Evolutionary conservation across 2,329 filamentous ascomycete species (phyloP), one percentile per base, ranked within the genome.

Genomic region (Fusarium sp.): DNA sequence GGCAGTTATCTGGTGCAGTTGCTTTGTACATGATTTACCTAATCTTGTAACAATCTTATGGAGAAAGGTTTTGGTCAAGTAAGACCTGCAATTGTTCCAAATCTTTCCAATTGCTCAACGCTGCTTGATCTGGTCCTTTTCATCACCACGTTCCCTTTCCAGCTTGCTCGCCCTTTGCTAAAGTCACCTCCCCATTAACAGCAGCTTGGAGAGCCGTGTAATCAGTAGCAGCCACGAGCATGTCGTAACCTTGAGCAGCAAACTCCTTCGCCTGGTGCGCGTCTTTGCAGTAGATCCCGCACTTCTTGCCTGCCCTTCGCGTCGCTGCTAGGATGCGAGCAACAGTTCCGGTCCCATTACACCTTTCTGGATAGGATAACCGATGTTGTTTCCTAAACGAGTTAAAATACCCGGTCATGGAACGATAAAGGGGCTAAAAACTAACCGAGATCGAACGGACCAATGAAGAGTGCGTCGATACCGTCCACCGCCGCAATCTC

Each of bases 391-490:
- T 44, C 87, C 82, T 83, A 17, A 27, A 14, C 8, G 6, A 8
- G 49, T 59, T 42, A 63, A 55, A 7, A n/a, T 27, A 17, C 20
- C 68, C n/a, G 4, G 22, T 2, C n/a, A 20, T 9, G 12, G n/a
- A 61, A 27, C 5, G 8, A 20, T 6, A 40, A 17, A 22, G 24
- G 16, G 42, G 20, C 8, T 31, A 31, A 36, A 29, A 20, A 7
- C 35, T 24, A 73, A 71, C 88, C 91, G 46, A 92, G 84, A 75
- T 92, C 90, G 77, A 91, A 92, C 2, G 90, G 90, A 0, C 90
- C 90, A 53, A 92, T 85, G 77, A 92, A 92, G n/a, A 92, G 81
- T 3, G 90, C 86, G 69, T 92, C 90, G n/a, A 92, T 83, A 10
- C 88, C 88, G 3, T 88, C 81, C 42, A 90, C 83, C 27, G 86